phyloP scores from a whole-genome alignment of 208 protist genomes.

The Wallacemonas sp. region DNA sequence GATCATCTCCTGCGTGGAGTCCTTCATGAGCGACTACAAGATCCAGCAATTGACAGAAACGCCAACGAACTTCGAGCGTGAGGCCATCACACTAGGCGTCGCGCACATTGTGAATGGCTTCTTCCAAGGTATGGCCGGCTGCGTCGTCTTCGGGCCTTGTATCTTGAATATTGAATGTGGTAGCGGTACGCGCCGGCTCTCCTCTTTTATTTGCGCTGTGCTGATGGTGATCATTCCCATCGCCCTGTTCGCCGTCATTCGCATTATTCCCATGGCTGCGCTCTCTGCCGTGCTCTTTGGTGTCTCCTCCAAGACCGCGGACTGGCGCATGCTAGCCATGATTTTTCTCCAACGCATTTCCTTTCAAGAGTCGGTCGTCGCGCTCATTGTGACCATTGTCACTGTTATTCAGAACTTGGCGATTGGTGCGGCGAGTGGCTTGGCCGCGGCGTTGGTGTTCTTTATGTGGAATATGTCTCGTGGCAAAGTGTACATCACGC shows the following conservation, averaged over 20 bases:
- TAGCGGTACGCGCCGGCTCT: conserved; percentile 41
- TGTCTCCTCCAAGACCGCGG: conserved; percentile 53
- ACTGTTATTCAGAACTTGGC: conserved; percentile 49
- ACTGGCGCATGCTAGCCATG: conserved; percentile 59
- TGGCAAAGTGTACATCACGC: conserved; percentile 29
- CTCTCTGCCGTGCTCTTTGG: conserved; percentile 51
- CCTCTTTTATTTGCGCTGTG: conserved; percentile 48
- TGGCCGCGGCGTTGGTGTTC: conserved; percentile 47
- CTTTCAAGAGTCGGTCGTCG: conserved; percentile 52
- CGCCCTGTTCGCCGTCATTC: conserved; percentile 46
- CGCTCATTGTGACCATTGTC: conserved; percentile 53
- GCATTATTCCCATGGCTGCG: conserved; percentile 50
- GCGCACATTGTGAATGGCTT: conserved; percentile 62
- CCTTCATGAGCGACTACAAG: conserved; percentile 56
- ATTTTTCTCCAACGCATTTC: conserved; percentile 59
- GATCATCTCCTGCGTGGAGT: conserved; percentile 49
- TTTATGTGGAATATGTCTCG: conserved; percentile 67
- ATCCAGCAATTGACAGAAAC: conserved; percentile 57
- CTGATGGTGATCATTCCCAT: conserved; percentile 52
- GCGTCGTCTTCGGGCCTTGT: conserved; percentile 49
- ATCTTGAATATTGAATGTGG: conserved; percentile 61
- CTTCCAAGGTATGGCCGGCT: conserved; percentile 53
- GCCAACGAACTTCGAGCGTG: conserved; percentile 55
- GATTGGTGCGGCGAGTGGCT: conserved; percentile 42
- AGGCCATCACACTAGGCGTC: conserved; percentile 40